phyloP scores from a whole-genome alignment of 2,329 filamentous ascomycete species.

The Cercospora beticola region DNA sequence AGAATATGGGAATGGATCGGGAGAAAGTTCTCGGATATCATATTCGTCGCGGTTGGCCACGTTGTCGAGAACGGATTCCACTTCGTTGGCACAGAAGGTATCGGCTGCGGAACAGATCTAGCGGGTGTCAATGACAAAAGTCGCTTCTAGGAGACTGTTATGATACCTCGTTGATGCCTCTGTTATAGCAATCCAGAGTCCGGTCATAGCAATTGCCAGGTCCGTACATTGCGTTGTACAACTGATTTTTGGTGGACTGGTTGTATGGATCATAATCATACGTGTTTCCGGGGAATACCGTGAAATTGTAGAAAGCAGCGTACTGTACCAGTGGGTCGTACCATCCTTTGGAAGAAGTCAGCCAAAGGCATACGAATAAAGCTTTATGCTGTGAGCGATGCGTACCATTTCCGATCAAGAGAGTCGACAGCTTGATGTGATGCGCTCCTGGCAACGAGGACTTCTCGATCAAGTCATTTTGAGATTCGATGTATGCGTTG shows the following conservation, averaged over 20 bases:
- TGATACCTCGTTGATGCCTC: slow-evolving; percentile 45
- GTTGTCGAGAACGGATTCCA: slow-evolving; percentile 55
- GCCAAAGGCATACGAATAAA: background rate
- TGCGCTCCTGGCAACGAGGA: slow-evolving; percentile 40
- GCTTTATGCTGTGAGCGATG: background rate
- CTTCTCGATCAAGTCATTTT: slow-evolving; percentile 39
- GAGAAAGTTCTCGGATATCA: slow-evolving; percentile 57
- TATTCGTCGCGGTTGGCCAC: slow-evolving; percentile 58
- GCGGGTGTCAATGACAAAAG: background rate
- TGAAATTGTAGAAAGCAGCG: slow-evolving; percentile 59
- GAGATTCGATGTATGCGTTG: slow-evolving; percentile 35
- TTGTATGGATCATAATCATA: slow-evolving; percentile 58
- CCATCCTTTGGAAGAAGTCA: slow-evolving; percentile 42
- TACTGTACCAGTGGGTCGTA: slow-evolving; percentile 58
- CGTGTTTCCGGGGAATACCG: slow-evolving; percentile 57
- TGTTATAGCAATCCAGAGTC: slow-evolving; percentile 55
- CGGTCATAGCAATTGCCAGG: slow-evolving; percentile 60
- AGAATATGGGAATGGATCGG: slow-evolving; percentile 58
- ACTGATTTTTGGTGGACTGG: slow-evolving; percentile 48
- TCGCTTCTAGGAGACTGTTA: background rate
- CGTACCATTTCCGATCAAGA: slow-evolving; percentile 45
- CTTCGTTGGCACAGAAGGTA: slow-evolving; percentile 55
- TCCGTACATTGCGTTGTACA: slow-evolving; percentile 61
- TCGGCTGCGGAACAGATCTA: slow-evolving; percentile 55
- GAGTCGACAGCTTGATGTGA: slow-evolving; percentile 35